phyloP scores from a whole-genome alignment of 73 alveolate species.

The Durusdinium trenchii region DNA sequence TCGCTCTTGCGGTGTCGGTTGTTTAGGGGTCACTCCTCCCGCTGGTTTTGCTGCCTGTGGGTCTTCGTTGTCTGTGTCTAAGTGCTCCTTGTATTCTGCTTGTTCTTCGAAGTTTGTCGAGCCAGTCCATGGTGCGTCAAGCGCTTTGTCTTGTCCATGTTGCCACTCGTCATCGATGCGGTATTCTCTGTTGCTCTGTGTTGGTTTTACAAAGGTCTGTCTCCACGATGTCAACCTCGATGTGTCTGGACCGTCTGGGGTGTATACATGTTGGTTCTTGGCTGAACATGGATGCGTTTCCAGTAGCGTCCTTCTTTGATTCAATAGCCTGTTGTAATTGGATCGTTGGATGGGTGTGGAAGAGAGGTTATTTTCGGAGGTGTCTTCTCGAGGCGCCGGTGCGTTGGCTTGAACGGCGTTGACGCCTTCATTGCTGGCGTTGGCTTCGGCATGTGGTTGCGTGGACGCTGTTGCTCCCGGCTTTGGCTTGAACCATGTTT shows the following conservation, averaged over 20 bases:
- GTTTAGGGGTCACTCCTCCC: background rate
- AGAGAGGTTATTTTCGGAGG: background rate
- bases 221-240: background rate
- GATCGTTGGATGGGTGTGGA: background rate
- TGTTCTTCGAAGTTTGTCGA: slow-evolving; percentile 27
- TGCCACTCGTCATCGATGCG: background rate
- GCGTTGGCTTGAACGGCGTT: background rate
- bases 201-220: background rate
- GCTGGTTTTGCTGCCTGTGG: background rate
- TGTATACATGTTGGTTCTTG: background rate
- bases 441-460: background rate
- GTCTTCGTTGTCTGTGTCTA: background rate
- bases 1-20: slow-evolving; percentile 13
- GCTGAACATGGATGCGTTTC: slow-evolving; percentile 5
- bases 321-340: slow-evolving; percentile 7
- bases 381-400: background rate
- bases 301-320: slow-evolving; percentile 26
- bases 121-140: background rate
- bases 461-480: background rate
- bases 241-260: slow-evolving; percentile 26
- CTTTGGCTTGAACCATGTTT: slow-evolving; percentile 18
- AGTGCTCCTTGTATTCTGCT: background rate
- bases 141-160: background rate
- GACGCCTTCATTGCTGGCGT: slow-evolving; percentile 1
- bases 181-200: background rate